phyloP scores from a whole-genome alignment of 352 stramenopile genomes.

The Phytophthora pinifolia region DNA sequence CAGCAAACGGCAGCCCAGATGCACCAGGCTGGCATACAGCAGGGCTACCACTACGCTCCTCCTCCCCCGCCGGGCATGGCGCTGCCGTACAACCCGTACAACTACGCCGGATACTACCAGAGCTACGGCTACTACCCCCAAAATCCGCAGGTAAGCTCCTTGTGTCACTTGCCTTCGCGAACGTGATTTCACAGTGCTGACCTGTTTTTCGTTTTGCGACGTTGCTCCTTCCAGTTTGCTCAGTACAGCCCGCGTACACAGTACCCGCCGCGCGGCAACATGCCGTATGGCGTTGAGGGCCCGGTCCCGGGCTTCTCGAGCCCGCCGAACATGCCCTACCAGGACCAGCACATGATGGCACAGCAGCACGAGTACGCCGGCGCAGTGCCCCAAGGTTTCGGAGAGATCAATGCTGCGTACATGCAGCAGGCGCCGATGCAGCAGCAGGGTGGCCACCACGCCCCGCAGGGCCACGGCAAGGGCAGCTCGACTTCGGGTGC shows the following conservation, averaged over 20 bases:
- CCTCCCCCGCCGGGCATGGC: slow-evolving; percentile 86
- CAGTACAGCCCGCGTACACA: slow-evolving; percentile 88
- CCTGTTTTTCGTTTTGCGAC: slow-evolving; percentile 10
- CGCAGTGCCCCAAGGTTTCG: slow-evolving; percentile 76
- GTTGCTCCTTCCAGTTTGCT: slow-evolving; percentile 50
- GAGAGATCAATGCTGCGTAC: slow-evolving; percentile 79
- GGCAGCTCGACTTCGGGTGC: slow-evolving; percentile 36
- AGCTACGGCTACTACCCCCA: slow-evolving; percentile 85
- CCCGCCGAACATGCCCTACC: slow-evolving; percentile 77
- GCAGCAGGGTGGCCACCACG: slow-evolving; percentile 48
- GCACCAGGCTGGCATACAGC: slow-evolving; percentile 59
- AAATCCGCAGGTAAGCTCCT: slow-evolving; percentile 66
- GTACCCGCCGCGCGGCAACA: slow-evolving; percentile 79
- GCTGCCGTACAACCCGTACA: slow-evolving; percentile 89
- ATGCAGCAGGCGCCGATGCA: slow-evolving; percentile 65
- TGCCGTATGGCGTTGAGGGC: slow-evolving; percentile 84
- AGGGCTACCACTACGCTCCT: slow-evolving; percentile 84
- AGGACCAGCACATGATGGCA: slow-evolving; percentile 79
- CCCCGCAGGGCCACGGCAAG: slow-evolving; percentile 69
- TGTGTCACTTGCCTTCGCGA: background rate
- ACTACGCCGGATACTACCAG: slow-evolving; percentile 85
- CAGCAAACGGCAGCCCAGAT: slow-evolving; percentile 59
- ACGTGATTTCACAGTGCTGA: slow-evolving; percentile 5
- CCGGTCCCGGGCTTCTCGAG: slow-evolving; percentile 81
- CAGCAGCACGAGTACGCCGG: slow-evolving; percentile 84